Conservation (phyloP, 2,329 filamentous ascomycete species). For the Hypoxylon sp. region DNA sequence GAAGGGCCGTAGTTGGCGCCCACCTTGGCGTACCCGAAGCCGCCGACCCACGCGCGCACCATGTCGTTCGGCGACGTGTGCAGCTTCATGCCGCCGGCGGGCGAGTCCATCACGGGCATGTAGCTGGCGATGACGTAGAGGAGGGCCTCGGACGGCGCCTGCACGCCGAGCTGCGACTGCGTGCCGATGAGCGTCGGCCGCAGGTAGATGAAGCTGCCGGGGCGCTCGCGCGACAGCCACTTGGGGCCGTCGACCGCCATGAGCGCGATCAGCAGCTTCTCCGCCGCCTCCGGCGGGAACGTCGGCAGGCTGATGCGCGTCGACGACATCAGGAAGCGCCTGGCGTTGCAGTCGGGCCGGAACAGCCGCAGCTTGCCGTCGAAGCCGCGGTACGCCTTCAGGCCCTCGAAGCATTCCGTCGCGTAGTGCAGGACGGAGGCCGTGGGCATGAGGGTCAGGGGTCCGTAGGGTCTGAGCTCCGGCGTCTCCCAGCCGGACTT, state of each 20-base stretch:
- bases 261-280: conserved; percentile 73
- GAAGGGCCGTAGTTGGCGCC: conserved; percentile 94
- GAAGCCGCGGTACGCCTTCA: conserved; percentile 77
- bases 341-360: conserved; percentile 71
- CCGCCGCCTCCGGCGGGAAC: conserved; percentile 71
- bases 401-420: conserved; percentile 80
- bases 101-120: conserved; percentile 68
- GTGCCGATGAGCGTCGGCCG: conserved; percentile 89
- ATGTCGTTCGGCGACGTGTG: conserved; percentile 84
- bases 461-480: conserved; percentile 73
- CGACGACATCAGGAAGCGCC: conserved; percentile 62
- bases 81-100: conserved; percentile 73
- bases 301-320: conserved; percentile 72
- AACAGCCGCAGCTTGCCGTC: conserved; percentile 75
- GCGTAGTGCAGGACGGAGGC: conserved; percentile 79
- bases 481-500: conserved; percentile 73
- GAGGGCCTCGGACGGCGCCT: conserved; percentile 82
- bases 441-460: conserved; percentile 74
- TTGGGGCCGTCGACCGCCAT: conserved; percentile 78
- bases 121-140: conserved; percentile 82
- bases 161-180: conserved; percentile 82
- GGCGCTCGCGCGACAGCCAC: conserved; percentile 79
- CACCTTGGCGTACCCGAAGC: conserved; percentile 91
- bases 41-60: conserved; percentile 92
- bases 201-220: conserved; percentile 83